phyloP scores from a whole-genome alignment of 2,329 filamentous ascomycete species.

The Pseudopyrenochaeta lycopersici region DNA sequence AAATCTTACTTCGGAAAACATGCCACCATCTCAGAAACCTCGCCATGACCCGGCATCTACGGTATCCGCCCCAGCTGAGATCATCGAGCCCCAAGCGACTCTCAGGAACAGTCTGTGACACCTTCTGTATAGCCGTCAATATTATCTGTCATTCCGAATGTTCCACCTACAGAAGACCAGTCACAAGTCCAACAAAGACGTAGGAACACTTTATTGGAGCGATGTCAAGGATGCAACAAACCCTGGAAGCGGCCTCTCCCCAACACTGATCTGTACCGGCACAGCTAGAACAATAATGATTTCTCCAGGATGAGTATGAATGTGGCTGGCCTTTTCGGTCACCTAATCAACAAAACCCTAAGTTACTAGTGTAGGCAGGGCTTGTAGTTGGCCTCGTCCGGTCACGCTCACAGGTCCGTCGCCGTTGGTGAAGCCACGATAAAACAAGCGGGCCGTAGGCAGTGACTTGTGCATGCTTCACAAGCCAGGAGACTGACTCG shows the following conservation, averaged over 20 bases:
- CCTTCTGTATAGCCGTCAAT: slow-evolving; percentile 15
- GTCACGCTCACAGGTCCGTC: too few relatives aligned
- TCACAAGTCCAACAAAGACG: slow-evolving; percentile 12
- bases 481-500: too few relatives aligned
- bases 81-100: slow-evolving; percentile 12
- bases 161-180: slow-evolving; percentile 7
- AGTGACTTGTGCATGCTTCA: too few relatives aligned
- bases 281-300: slow-evolving; percentile 18
- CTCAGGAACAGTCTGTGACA: slow-evolving; percentile 9
- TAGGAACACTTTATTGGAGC: slow-evolving; percentile 26
- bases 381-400: too few relatives aligned
- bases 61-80: slow-evolving; percentile 6
- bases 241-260: slow-evolving; percentile 30
- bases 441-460: too few relatives aligned
- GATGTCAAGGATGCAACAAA: slow-evolving; percentile 29
- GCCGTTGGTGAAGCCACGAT: too few relatives aligned
- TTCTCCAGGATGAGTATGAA: slow-evolving; percentile 20
- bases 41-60: slow-evolving; percentile 22
- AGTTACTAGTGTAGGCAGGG: too few relatives aligned
- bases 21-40: slow-evolving; percentile 26
- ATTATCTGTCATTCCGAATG: background rate
- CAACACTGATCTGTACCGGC: slow-evolving; percentile 14
- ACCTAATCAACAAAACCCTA: too few relatives aligned
- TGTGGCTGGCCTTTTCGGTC: too few relatives aligned
- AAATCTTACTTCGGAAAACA: slow-evolving; percentile 28